These are phyloP conservation scores for Fusarium protoensiforme DNA, from an alignment of 2,329 filamentous ascomycete species.

Conservation along the genomic window DNA sequence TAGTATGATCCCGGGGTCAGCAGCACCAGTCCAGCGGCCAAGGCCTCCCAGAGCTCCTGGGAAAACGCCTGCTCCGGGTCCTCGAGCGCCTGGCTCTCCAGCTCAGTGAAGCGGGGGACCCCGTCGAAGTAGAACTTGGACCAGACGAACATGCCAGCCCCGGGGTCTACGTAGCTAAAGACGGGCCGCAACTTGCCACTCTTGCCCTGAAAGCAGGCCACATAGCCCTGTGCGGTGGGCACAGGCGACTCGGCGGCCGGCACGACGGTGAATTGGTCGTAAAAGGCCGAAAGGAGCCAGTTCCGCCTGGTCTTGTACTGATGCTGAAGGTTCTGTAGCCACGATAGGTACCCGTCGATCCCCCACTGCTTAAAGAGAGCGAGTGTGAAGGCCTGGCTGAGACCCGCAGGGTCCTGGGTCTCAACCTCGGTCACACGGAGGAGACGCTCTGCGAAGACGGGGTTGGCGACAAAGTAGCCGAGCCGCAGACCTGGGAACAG, in stretches of 20 bases:
- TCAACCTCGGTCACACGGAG: neutral
- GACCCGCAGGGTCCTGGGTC: neutral
- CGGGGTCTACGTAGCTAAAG: neutral
- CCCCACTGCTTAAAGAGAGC: neutral
- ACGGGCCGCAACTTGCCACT: neutral
- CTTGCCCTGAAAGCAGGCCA: neutral
- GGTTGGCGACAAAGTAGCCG: neutral
- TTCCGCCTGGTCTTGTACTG: neutral
- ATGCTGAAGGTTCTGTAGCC: neutral
- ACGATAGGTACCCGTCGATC: neutral
- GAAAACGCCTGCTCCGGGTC: neutral
- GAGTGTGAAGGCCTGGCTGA: neutral
- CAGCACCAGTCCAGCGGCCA: neutral
- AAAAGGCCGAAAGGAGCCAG: neutral
- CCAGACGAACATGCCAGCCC: neutral
- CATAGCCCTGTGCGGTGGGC: neutral
- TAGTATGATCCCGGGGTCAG: neutral
- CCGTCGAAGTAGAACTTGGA: neutral
- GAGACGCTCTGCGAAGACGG: neutral
- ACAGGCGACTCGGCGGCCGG: neutral
- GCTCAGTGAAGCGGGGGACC: neutral
- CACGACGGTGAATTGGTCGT: neutral
- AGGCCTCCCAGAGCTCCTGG: neutral
- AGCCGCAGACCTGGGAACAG: slow-evolving; percentile 17
- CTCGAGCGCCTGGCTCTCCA: neutral